phyloP scores from a whole-genome alignment of 495 filamentous ascomycete genomes.

The Talaromyces proteolyticus region DNA sequence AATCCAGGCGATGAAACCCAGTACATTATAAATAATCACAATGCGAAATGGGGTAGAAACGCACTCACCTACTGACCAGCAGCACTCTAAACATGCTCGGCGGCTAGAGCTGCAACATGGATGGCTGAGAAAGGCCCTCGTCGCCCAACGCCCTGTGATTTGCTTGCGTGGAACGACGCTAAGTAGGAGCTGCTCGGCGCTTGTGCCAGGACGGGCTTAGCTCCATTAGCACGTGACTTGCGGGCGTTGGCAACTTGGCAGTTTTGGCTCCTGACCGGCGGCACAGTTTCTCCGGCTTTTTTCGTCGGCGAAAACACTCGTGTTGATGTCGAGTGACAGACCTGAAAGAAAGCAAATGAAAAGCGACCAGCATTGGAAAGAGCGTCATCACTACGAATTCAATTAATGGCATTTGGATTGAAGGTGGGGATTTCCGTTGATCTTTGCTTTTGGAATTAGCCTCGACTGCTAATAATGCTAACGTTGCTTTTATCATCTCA shows the following conservation, averaged over 20 bases:
- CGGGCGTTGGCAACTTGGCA: background rate
- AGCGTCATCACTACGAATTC: too few species aligned
- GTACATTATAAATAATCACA: background rate
- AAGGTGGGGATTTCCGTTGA: too few species aligned
- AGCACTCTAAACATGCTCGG: slow-evolving; percentile 7
- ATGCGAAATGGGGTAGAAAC: background rate
- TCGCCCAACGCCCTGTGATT: slow-evolving; percentile 1
- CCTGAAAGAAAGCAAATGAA: background rate
- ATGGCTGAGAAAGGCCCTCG: background rate
- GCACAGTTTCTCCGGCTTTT: slow-evolving; percentile 41
- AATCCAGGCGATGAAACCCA: background rate
- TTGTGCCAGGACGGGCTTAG: background rate
- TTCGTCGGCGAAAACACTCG: too few species aligned
- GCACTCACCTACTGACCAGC: slow-evolving; percentile 13
- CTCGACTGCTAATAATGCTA: background rate
- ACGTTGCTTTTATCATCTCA: background rate
- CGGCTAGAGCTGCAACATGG: slow-evolving; percentile 7
- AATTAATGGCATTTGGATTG: too few species aligned
- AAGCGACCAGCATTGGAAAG: background rate
- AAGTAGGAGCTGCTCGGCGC: background rate
- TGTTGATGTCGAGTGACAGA: background rate
- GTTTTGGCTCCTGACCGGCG: too few species aligned
- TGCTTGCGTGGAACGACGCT: slow-evolving; percentile 1
- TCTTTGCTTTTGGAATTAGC: too few species aligned
- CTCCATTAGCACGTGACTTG: too few species aligned